Base-by-base conservation (phyloP, 2,329 filamentous ascomycete species). In the Xylariomycetidae sp. region DNA sequence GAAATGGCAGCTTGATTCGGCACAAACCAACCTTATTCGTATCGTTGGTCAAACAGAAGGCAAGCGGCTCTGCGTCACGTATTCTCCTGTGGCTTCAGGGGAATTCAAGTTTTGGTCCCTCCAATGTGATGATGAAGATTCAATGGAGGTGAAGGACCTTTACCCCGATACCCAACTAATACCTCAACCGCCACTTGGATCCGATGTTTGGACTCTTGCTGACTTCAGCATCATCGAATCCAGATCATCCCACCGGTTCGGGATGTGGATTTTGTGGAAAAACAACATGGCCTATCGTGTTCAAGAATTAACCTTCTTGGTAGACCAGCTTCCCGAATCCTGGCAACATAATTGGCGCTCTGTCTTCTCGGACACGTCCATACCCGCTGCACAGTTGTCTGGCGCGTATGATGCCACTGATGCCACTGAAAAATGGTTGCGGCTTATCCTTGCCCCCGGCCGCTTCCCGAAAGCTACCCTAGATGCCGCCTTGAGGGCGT, bases 71-170 rank as follows among this genome's bases (percentile, higher is more conserved):
- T 75, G 90, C 33, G 79, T 87, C 23, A 90, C 88, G 7, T 95
- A 88, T 59, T 96, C 89, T 9, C 90, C 92, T 1, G 79, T 92
- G 43, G 85, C 88, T 18, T 77, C 81, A 25, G 85, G 92, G 22
- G 83, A 90, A 54, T 97, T 98, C 71, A 97, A 95, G 58, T 89
- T 98, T 55, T 98, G 89, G 87, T 72, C 66, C 44, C 62, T 79
- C n/a, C 76, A 77, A 33, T 75, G 84, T 13, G 76, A 80, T 45
- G 76, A 81, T 33, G 74, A 74, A 47, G 70, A 83, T 49, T 69
- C 65, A 3, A 57, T 88, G 14, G 70, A 80, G 7, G 69, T 94
- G 11, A 74, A 79, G 42, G 87, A 94, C 48, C 64, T 87, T 15
- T 88, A 85, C 46, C 74, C 84, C 0, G 68, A 73, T 9, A 54